Evolutionary conservation across 2,329 filamentous ascomycete species (phyloP).

Genomic region (Myrmaecium sp.): DNA sequence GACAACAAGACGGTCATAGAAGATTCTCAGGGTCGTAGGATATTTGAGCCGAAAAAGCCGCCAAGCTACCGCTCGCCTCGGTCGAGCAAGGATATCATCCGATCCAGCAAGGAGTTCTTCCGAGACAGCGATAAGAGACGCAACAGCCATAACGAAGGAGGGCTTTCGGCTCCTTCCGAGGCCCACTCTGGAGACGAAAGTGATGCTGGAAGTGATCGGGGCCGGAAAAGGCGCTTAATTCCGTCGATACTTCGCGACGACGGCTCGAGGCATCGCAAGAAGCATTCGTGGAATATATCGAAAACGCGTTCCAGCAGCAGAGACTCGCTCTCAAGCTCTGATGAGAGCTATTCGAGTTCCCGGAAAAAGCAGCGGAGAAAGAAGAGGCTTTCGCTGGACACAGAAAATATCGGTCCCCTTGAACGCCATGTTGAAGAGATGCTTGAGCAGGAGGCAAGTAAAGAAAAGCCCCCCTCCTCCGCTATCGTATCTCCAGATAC

Average conservation of each 20-base stretch:
- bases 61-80: slow-evolving; percentile 2
- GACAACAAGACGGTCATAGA: slow-evolving; percentile 69
- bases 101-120: no score
- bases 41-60: slow-evolving; percentile 35
- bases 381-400: slow-evolving; percentile 28
- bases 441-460: slow-evolving; percentile 25
- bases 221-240: slow-evolving; percentile 16
- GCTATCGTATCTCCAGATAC: slow-evolving; percentile 25
- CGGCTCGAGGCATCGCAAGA: slow-evolving; percentile 12
- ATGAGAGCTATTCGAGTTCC: slow-evolving; percentile 31
- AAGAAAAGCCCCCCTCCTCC: slow-evolving; percentile 18
- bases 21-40: slow-evolving; percentile 56
- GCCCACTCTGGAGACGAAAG: slow-evolving; percentile 18
- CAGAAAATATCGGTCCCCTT: slow-evolving; percentile 29
- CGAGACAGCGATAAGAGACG: no score
- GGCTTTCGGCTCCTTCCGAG: slow-evolving; percentile 11
- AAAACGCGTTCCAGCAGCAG: slow-evolving; percentile 13
- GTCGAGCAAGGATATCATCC: no score
- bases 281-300: slow-evolving; percentile 14
- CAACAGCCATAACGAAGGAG: no score
- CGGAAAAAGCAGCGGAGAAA: slow-evolving; percentile 35
- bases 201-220: slow-evolving; percentile 19
- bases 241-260: slow-evolving; percentile 16
- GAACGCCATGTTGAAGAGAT: slow-evolving; percentile 27
- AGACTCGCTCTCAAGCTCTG: slow-evolving; percentile 17